Conservation (phyloP, 371 early-diverging fungal genomes). For the Dichotomocladium elegans region DNA sequence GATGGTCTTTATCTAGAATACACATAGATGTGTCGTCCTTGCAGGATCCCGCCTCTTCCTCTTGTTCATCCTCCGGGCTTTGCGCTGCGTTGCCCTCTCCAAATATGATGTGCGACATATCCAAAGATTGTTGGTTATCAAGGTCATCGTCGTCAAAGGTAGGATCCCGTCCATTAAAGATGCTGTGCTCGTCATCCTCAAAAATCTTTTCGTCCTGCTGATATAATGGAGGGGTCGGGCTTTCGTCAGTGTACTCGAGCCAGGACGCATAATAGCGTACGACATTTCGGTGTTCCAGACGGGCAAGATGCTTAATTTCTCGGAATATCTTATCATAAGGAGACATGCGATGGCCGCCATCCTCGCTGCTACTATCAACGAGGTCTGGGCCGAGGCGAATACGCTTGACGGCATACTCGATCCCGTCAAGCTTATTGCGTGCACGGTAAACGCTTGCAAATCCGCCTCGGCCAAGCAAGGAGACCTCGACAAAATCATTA, state of each 20-base stretch:
- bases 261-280: conserved; percentile 91
- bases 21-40: background rate
- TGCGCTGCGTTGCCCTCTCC: background rate
- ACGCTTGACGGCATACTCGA: conserved; percentile 89
- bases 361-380: conserved; percentile 10
- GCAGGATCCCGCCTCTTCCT: no score
- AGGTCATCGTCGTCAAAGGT: conserved; percentile 11
- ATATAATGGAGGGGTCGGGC: conserved; percentile 12
- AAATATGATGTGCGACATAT: conserved; percentile 7
- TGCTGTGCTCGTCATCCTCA: background rate
- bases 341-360: conserved; percentile 27
- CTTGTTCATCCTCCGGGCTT: background rate
- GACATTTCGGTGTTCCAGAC: conserved; percentile 86
- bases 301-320: conserved; percentile 88
- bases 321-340: conserved; percentile 79
- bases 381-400: conserved; percentile 52
- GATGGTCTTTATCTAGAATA: no score
- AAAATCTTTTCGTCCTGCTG: conserved; percentile 4
- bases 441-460: conserved; percentile 86
- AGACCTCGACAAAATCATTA: conserved; percentile 80
- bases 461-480: conserved; percentile 86
- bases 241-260: conserved; percentile 66
- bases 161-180: conserved; percentile 14
- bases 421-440: conserved; percentile 75
- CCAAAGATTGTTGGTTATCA: background rate